Percentiles rank a stretch among this genome's conserved stretches.
Evolutionary conservation across 2,329 filamentous ascomycete species (phyloP).

Genomic region (Sporothrix brunneoviolacea): DNA sequence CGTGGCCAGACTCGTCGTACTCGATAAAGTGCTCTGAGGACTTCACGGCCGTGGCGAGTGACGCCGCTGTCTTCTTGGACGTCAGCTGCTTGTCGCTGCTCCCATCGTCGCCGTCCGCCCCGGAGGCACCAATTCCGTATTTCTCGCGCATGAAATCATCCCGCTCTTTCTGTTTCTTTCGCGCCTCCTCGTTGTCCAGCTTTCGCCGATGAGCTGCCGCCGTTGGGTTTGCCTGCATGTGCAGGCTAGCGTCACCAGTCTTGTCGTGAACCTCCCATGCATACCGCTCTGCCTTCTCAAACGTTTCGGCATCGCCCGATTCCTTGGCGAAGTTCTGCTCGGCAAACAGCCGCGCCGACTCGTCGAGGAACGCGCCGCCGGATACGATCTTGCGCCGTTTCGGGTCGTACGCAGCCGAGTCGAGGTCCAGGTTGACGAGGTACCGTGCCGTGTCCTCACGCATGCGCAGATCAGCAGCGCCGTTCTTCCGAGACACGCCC

Average conservation of each 20-base stretch:
- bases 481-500: conserved; percentile 86
- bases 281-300: conserved; percentile 80
- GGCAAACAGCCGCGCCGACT: conserved; percentile 73
- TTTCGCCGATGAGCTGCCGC: conserved; percentile 79
- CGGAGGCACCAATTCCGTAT: conserved; percentile 55
- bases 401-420: conserved; percentile 95
- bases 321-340: conserved; percentile 88
- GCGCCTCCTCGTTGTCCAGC: conserved; percentile 68
- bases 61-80: background rate
- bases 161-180: conserved; percentile 59
- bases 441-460: conserved; percentile 98
- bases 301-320: conserved; percentile 86
- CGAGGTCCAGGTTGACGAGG: conserved; percentile 85
- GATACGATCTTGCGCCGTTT: conserved; percentile 91
- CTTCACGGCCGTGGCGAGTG: conserved; percentile 57
- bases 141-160: conserved; percentile 69
- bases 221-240: conserved; percentile 94
- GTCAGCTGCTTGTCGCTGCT: background rate
- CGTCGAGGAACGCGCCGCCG: conserved; percentile 71
- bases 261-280: conserved; percentile 94
- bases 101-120: background rate
- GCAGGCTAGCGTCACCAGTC: conserved; percentile 68
- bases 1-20: conserved; percentile 81
- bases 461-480: conserved; percentile 82
- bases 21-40: conserved; percentile 87